Base-by-base conservation (phyloP, 345 rosid species). In the Eucalyptus marginata region DNA sequence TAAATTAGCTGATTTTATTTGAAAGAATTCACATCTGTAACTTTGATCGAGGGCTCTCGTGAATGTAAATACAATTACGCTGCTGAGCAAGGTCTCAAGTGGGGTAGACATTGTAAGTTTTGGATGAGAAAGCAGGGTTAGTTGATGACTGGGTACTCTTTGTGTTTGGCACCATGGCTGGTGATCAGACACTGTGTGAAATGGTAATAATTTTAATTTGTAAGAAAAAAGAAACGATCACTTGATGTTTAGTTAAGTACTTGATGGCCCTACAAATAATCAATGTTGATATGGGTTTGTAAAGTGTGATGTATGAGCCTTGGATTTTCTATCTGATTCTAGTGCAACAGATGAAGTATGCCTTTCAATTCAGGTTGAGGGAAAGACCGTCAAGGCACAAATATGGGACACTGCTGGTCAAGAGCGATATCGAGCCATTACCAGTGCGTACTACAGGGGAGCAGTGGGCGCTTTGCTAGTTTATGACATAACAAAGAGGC, bases 361-460 rank as follows among this genome's bases (percentile, higher is more conserved):
- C 84, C 84, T 18, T 40, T 50, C 80, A 31, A 49, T 90, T 36
- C 89, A 91, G 92, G 90, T 91, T 16, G 90, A 91, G 62, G 92
- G 90, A 58, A 91, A 91, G 89, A 91, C 90, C 0, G 92, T 91
- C 22, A 91, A 91, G 88, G 92, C 92, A 33, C 92, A 91, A 80
- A 91, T 91, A 71, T 91, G 92, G 92, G 92, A 91, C 58, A 89
- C 92, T 10, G 92, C 92, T 11, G 92, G 92, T 50, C 92, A 91
- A 71, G 92, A 91, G 58, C 92, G 92, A 76, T 89, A 91, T 50
- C 89, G 90, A 50, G 92, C 92, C 46, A 91, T 91, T 52, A 91
- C 92, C 59, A 91, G 92, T 27, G 92, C 90, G 5, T 91, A 91
- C 88, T 91, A 91, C 58, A 87, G 92, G 49, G 92, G 92, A 51